Percentiles rank a stretch among this genome's conserved stretches.
phyloP scores from a whole-genome alignment of 2,329 filamentous ascomycete species.

The Sporothrix schenckii region DNA sequence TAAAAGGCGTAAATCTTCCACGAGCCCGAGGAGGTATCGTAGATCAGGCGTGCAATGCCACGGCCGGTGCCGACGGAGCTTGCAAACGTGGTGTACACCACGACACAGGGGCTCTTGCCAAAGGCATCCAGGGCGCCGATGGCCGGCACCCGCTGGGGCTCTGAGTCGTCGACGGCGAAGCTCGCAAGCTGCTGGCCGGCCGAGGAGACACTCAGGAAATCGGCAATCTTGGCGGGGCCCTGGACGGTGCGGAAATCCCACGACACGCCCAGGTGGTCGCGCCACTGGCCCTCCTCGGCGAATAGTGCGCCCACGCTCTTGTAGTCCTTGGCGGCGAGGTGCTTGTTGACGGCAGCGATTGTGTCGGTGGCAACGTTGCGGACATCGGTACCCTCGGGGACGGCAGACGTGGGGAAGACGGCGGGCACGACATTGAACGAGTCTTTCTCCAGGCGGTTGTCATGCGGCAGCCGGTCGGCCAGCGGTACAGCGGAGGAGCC shows the following conservation, averaged over 20 bases:
- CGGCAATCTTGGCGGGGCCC: slow-evolving; percentile 46
- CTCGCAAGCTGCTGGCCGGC: slow-evolving; percentile 44
- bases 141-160: slow-evolving; percentile 50
- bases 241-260: slow-evolving; percentile 60
- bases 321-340: slow-evolving; percentile 45
- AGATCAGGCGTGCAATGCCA: slow-evolving; percentile 58
- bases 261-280: slow-evolving; percentile 59
- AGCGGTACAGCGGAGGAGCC: slow-evolving; percentile 13
- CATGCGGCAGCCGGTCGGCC: slow-evolving; percentile 29
- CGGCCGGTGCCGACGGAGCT: slow-evolving; percentile 58
- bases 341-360: slow-evolving; percentile 48
- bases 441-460: slow-evolving; percentile 47
- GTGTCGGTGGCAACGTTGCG: slow-evolving; percentile 46
- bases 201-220: slow-evolving; percentile 47
- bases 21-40: slow-evolving; percentile 43
- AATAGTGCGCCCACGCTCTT: slow-evolving; percentile 47
- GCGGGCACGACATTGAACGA: slow-evolving; percentile 58
- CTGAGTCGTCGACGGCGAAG: slow-evolving; percentile 52
- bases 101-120: slow-evolving; percentile 56
- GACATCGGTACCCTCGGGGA: slow-evolving; percentile 43
- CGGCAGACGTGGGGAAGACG: slow-evolving; percentile 46
- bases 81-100: slow-evolving; percentile 59
- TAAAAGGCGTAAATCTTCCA: slow-evolving; percentile 69
- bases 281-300: slow-evolving; percentile 56
- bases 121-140: slow-evolving; percentile 53